Evolutionary conservation across 768 basidiomycete species (phyloP), one percentile per base, ranked within the genome.

Genomic region (Naganishia vaughanmartiniae): DNA sequence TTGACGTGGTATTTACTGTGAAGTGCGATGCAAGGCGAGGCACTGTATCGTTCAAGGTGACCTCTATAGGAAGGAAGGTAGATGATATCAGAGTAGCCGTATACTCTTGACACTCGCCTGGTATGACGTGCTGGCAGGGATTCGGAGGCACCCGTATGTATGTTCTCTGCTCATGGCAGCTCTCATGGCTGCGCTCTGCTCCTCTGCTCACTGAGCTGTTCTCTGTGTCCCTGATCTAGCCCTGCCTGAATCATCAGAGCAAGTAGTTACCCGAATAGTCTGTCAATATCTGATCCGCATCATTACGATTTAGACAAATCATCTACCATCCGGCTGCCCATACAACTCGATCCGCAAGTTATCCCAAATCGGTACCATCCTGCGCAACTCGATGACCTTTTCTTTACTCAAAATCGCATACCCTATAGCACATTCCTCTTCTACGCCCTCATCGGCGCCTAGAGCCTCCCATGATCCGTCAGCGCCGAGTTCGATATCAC

Each of bases 331-430:
- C 24, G 60, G 60, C 39, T 21, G 21, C 11, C 60, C 60, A 19
- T 46, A 63, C 60, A 63, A 39, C 7, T 63, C 60, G 4, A 24
- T 45, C 12, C 60, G 24, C 60, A 63, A 12, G 33, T 63, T 42
- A 26, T 63, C 42, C 60, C 60, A 63, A 12, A 63, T 42, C 24
- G 60, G 60, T 17, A 63, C 42, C 60, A 28, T 45, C 60, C 30
- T 26, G 10, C 60, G 60, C 42, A 63, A 15, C 21, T 63, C 60
- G 1, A 42, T 7, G 17, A 63, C 60, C 26, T 45, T 46, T 11
- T 63, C 60, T 30, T 63, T 63, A 2, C 60, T n/a, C 39, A 63
- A 21, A 24, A 63, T 42, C 26, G 60, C 60, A 63, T 63, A 63
- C 3, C 60, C 60, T 26, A 63, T 63, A 14, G 42, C 60, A 30